These are phyloP conservation scores for Discostella stelligera DNA, from an alignment of 352 stramenopile genomes.

Conservation along the genomic window DNA sequence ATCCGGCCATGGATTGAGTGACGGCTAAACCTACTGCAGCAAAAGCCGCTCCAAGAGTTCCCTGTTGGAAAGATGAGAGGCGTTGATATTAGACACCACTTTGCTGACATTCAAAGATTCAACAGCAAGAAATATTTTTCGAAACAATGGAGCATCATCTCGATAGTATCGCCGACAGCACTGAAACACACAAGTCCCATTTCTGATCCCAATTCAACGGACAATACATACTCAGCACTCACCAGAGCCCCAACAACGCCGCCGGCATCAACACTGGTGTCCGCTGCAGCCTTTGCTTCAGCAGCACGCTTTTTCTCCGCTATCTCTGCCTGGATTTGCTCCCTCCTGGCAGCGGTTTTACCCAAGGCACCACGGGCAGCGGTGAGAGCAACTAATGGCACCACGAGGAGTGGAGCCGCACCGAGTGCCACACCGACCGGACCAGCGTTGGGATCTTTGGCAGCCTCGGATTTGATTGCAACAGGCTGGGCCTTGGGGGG, in stretches of 20 bases:
- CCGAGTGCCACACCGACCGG: constrained; percentile 70
- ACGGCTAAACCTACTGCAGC: constrained; percentile 61
- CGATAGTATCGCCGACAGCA: no score
- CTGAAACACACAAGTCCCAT: no score
- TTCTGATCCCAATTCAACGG: no score
- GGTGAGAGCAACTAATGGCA: constrained; percentile 57
- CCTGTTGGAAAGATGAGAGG: constrained; percentile 31
- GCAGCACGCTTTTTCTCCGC: constrained; percentile 47
- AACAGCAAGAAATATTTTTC: constrained; percentile 31
- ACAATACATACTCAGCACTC: constrained; percentile 7
- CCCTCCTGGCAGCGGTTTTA: constrained; percentile 61
- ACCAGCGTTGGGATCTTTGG: constrained; percentile 63
- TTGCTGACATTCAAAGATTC: constrained; percentile 46
- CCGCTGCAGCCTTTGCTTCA: constrained; percentile 28
- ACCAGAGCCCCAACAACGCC: constrained; percentile 62
- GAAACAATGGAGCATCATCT: no score
- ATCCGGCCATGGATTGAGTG: constrained; percentile 50
- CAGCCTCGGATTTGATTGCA: neutral
- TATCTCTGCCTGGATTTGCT: constrained; percentile 77
- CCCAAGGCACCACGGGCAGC: constrained; percentile 55
- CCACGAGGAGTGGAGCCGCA: constrained; percentile 68
- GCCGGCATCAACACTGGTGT: constrained; percentile 47
- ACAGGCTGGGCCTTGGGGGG: constrained; percentile 20
- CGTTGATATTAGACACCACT: constrained; percentile 8
- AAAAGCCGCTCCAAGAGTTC: constrained; percentile 65